Evolutionary conservation across 1,284 basidiomycete species (phyloP).

Genomic region (Irpex sp.): DNA sequence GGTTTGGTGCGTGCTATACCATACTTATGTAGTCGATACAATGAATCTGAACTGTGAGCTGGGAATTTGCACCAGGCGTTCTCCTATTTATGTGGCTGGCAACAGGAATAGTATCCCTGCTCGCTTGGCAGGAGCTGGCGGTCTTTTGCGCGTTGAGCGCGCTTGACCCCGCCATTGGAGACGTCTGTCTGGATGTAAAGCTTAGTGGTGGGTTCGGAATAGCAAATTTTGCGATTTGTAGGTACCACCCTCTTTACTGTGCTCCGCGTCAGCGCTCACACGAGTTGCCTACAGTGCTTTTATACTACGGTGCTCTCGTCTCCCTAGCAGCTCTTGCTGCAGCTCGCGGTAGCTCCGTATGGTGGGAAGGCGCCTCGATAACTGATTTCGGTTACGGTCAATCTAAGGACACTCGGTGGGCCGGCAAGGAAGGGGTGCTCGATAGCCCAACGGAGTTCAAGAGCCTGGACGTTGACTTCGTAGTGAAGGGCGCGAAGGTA

Average conservation of each 20-base stretch:
- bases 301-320: not conserved
- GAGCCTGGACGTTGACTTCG: not conserved
- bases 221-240: not conserved
- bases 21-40: not conserved
- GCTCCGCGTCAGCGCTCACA: not conserved
- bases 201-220: not conserved
- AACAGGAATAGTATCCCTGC: not conserved
- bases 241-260: not conserved
- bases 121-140: not conserved
- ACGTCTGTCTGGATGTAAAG: not conserved
- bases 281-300: not conserved
- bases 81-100: not conserved
- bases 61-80: not conserved
- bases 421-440: not conserved
- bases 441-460: not conserved
- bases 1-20: not conserved
- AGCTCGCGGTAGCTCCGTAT: not conserved
- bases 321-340: not conserved
- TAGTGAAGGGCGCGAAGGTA: not conserved
- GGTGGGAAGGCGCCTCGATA: not conserved
- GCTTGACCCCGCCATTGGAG: not conserved
- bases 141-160: not conserved
- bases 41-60: not conserved
- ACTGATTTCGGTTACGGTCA: not conserved
- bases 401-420: not conserved